These are phyloP conservation scores for Turritis glabra DNA, from an alignment of 345 rosid genomes.

Conservation along the genomic window DNA sequence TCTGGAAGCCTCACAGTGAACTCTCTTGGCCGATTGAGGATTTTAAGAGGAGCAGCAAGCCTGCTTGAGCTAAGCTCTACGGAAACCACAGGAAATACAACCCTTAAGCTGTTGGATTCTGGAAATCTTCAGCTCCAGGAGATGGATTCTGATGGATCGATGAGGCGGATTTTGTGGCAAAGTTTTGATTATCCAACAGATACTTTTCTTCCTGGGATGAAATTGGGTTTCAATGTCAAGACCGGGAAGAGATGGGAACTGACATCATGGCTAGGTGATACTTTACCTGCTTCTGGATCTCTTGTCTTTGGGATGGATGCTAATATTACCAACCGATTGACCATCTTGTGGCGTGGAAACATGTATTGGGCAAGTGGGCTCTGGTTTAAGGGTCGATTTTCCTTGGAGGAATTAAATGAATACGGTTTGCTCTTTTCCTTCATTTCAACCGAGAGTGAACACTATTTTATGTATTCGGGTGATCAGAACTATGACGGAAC, in stretches of 20 bases:
- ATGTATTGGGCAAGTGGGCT: constrained; percentile 36
- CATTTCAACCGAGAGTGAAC: constrained; percentile 33
- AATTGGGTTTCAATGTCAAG: constrained; percentile 43
- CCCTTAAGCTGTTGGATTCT: constrained; percentile 37
- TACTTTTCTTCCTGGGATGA: constrained; percentile 50
- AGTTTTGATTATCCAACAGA: constrained; percentile 52
- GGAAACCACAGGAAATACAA: constrained; percentile 28
- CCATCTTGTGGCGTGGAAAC: constrained; percentile 27
- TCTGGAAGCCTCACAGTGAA: constrained; percentile 37
- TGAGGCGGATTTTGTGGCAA: constrained; percentile 37
- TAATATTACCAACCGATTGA: constrained; percentile 23
- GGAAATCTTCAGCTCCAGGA: constrained; percentile 46
- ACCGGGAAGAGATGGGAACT: constrained; percentile 39
- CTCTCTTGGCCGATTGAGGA: constrained; percentile 36
- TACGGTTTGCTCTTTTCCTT: constrained; percentile 4
- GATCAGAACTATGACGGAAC: background rate
- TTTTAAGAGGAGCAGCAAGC: constrained; percentile 20
- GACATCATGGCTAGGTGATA: constrained; percentile 32
- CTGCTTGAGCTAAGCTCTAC: constrained; percentile 23
- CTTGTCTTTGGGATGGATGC: constrained; percentile 37
- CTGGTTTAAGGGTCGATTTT: constrained; percentile 9
- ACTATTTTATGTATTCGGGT: constrained; percentile 29
- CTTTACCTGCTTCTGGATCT: constrained; percentile 30
- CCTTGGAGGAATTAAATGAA: background rate
- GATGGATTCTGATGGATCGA: constrained; percentile 37